Conservation (phyloP, 208 protist genomes). For the Wallacemonas collosoma region DNA sequence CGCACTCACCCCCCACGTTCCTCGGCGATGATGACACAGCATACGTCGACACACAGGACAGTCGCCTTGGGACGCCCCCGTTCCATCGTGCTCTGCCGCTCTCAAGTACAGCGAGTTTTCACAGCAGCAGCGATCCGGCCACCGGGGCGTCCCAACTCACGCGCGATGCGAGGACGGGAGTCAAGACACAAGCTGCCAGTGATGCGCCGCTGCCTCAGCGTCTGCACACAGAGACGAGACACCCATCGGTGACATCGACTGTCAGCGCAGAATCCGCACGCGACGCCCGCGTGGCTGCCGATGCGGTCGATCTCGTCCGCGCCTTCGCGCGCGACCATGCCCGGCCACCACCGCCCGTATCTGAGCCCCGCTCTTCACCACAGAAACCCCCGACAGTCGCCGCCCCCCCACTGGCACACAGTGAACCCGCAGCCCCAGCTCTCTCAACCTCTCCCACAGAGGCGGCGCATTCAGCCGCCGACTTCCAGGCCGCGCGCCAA, state of each 20-base stretch:
- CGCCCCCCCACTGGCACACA: too few species aligned
- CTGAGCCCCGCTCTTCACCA: too few species aligned
- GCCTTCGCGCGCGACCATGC: neutral
- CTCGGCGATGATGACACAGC: neutral
- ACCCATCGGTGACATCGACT: too few species aligned
- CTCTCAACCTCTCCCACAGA: too few species aligned
- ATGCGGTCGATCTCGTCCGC: neutral
- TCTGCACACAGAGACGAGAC: too few species aligned
- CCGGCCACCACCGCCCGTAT: neutral
- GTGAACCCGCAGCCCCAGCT: too few species aligned
- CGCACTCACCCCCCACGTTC: constrained; percentile 1
- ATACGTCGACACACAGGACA: neutral
- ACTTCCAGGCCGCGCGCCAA: constrained; percentile 13
- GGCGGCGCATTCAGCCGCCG: neutral
- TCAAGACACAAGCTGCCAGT: too few species aligned
- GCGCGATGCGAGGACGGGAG: neutral
- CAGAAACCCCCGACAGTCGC: too few species aligned
- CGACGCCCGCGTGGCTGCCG: neutral
- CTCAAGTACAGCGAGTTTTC: constrained; percentile 15
- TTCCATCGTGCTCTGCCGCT: neutral
- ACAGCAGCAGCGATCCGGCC: neutral
- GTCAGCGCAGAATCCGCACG: neutral
- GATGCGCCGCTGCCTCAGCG: too few species aligned
- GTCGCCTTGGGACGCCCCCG: neutral
- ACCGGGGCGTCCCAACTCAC: neutral